Evolutionary conservation across 2,329 filamentous ascomycete species (phyloP).

Genomic region (Monosporascus cannonballus): DNA sequence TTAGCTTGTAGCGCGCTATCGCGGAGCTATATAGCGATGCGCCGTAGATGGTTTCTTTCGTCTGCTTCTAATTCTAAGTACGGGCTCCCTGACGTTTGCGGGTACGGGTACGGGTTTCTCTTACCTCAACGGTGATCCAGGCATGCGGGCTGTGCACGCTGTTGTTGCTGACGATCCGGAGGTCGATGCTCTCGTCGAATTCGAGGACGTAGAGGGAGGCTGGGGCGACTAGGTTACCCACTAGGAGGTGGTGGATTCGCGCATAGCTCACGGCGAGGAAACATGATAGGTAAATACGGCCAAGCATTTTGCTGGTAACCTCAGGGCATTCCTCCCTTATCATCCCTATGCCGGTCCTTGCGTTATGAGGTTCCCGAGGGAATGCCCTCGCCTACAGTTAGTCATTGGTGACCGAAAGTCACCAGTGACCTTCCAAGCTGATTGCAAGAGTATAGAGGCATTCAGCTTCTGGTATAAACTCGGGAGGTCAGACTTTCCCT

Average conservation of each 20-base stretch:
- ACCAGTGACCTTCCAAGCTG: too few species aligned
- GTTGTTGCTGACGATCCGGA: constrained; percentile 38
- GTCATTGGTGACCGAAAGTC: too few species aligned
- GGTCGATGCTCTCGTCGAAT: constrained; percentile 1
- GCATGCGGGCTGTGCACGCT: constrained; percentile 8
- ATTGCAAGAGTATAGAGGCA: too few species aligned
- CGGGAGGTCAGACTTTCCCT: too few species aligned
- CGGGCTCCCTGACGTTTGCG: too few species aligned
- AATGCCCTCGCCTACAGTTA: too few species aligned
- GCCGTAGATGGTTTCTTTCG: constrained; percentile 13
- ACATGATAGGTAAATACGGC: too few species aligned
- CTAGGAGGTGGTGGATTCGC: constrained; percentile 54
- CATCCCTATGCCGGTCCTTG: too few species aligned
- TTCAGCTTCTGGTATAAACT: too few species aligned
- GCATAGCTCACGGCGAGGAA: not conserved
- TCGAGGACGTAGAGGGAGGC: constrained; percentile 52
- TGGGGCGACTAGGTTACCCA: constrained; percentile 60
- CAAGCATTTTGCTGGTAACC: too few species aligned
- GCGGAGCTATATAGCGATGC: constrained; percentile 4
- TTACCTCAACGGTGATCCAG: constrained; percentile 15
- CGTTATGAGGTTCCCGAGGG: too few species aligned
- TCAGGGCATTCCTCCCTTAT: too few species aligned
- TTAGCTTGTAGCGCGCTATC: constrained; percentile 8
- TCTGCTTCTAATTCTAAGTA: constrained; percentile 4
- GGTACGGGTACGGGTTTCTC: not conserved